A percentile compares a stretch with the other conserved stretches of the same genome.
Evolutionary conservation across 2,329 filamentous ascomycete genomes (phyloP).

Genomic region (Fusarium sp.): DNA sequence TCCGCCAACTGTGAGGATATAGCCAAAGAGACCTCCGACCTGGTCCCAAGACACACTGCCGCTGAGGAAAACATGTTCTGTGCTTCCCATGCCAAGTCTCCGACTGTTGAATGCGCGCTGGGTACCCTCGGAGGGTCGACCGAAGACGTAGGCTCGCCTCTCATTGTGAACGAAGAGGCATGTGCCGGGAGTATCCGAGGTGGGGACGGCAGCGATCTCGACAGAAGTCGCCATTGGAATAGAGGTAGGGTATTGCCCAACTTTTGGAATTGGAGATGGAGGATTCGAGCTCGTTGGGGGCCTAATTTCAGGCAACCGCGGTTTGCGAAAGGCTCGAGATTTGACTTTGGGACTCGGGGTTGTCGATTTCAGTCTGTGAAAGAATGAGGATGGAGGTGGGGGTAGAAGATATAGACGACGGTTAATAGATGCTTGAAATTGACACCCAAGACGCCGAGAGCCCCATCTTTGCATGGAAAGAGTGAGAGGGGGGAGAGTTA

Average conservation of each 20-base stretch:
- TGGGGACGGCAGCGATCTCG: slow-evolving; percentile 81
- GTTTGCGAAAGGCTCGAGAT: neutral
- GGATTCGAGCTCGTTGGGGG: neutral
- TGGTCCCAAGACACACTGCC: slow-evolving; percentile 78
- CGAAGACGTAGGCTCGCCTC: slow-evolving; percentile 83
- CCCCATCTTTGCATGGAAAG: slow-evolving; percentile 46
- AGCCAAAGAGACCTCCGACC: slow-evolving; percentile 81
- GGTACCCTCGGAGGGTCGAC: slow-evolving; percentile 81
- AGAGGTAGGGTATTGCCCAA: neutral
- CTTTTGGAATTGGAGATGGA: neutral
- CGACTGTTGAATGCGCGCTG: slow-evolving; percentile 78
- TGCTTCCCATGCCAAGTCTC: slow-evolving; percentile 68
- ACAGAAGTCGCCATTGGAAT: slow-evolving; percentile 73
- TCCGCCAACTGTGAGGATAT: slow-evolving; percentile 85
- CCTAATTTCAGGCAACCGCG: neutral
- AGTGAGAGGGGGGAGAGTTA: neutral
- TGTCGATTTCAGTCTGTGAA: slow-evolving; percentile 12
- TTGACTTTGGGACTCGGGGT: neutral
- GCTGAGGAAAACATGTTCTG: slow-evolving; percentile 82
- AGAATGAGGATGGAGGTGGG: neutral
- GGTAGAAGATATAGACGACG: neutral
- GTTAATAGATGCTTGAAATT: slow-evolving; percentile 25
- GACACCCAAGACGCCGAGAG: slow-evolving; percentile 29
- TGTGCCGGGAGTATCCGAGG: slow-evolving; percentile 85
- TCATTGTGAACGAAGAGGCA: slow-evolving; percentile 81